These are phyloP conservation scores for Chytriomyces sp. DNA, from an alignment of 192 early-diverging fungal genomes.

Conservation along the genomic window DNA sequence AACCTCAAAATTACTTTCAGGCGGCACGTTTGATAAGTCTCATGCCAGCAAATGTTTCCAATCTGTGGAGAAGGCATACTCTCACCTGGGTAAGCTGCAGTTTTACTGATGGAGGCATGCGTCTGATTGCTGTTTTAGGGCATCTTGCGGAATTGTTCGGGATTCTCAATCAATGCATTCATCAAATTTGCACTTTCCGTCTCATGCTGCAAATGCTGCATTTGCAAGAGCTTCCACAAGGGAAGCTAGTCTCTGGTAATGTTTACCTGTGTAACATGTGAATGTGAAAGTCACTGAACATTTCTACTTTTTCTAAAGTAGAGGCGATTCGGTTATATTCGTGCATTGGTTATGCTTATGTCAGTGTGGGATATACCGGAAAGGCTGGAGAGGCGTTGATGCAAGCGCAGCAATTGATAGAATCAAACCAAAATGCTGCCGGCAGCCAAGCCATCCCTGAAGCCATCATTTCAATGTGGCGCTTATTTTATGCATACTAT, in stretches of 20 bases:
- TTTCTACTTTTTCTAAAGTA: conserved; percentile 16
- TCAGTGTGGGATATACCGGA: conserved; percentile 74
- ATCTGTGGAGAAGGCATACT: conserved; percentile 57
- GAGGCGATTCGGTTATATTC: conserved; percentile 53
- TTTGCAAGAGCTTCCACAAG: conserved; percentile 39
- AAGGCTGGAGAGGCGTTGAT: conserved; percentile 66
- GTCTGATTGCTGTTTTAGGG: conserved; percentile 21
- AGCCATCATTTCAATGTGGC: conserved; percentile 48
- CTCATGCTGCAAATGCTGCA: conserved; percentile 66
- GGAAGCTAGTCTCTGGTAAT: conserved; percentile 40
- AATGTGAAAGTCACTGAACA: not conserved
- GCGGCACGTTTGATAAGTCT: conserved; percentile 26
- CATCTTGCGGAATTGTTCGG: conserved; percentile 67
- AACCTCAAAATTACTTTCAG: not conserved
- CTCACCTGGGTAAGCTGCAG: conserved; percentile 50
- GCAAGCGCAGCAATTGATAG: conserved; percentile 50
- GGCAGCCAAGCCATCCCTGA: not conserved
- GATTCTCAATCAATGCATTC: conserved; percentile 56
- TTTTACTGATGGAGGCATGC: conserved; percentile 12
- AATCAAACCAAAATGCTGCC: conserved; percentile 34
- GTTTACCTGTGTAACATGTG: conserved; percentile 5
- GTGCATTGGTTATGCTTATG: conserved; percentile 62
- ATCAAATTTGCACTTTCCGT: conserved; percentile 60
- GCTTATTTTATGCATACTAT: conserved; percentile 65
- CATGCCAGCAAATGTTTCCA: conserved; percentile 44